phyloP scores from a whole-genome alignment of 805 yeast genomes.

The Pichia kluyveri region DNA sequence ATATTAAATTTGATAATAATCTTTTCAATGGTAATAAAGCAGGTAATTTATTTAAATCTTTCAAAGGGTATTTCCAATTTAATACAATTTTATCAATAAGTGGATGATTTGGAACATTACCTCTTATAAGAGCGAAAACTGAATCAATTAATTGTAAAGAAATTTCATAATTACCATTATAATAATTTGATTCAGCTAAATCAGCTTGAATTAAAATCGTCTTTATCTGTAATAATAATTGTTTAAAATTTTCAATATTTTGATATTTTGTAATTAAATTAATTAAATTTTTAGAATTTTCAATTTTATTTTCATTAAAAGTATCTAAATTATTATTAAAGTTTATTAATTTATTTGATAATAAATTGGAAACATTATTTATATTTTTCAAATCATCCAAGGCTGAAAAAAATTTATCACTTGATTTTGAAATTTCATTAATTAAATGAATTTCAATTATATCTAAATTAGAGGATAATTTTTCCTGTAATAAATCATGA shows the following conservation, averaged over 20 bases:
- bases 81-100: slow-evolving; percentile 23
- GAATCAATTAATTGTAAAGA: slow-evolving; percentile 52
- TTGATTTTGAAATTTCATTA: slow-evolving; percentile 74
- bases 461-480: slow-evolving; percentile 74
- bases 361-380: slow-evolving; percentile 41
- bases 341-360: slow-evolving; percentile 37
- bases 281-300: slow-evolving; percentile 41
- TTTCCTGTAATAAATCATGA: slow-evolving; percentile 59
- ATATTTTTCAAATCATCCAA: slow-evolving; percentile 68
- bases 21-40: slow-evolving; percentile 45
- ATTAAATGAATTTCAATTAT: slow-evolving; percentile 75
- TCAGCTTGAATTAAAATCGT: slow-evolving; percentile 37
- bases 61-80: slow-evolving; percentile 37
- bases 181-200: slow-evolving; percentile 38
- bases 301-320: slow-evolving; percentile 42
- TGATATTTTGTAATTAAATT: slow-evolving; percentile 41
- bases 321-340: slow-evolving; percentile 37
- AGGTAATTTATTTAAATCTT: slow-evolving; percentile 36
- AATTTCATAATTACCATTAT: slow-evolving; percentile 36
- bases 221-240: slow-evolving; percentile 46
- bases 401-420: slow-evolving; percentile 78
- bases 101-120: slow-evolving; percentile 30
- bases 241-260: slow-evolving; percentile 57
- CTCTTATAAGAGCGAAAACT: slow-evolving; percentile 50
- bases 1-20: slow-evolving; percentile 43